Base-by-base conservation (phyloP, 345 rosid genomes). In the Turritis glabra region DNA sequence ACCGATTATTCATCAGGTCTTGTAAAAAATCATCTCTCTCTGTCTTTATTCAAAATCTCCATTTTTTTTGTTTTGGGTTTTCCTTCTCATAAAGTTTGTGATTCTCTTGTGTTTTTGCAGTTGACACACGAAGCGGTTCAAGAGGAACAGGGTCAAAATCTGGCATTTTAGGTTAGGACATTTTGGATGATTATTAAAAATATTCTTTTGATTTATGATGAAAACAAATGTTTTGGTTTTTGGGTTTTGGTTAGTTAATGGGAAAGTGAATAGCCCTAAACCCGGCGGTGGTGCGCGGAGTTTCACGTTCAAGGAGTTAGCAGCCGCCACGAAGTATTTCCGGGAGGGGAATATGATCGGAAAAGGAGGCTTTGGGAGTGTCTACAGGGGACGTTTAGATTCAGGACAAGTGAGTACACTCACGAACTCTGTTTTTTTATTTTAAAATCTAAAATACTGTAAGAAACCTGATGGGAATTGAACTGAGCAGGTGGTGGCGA, bases 361-460 rank as follows among this genome's bases (percentile, higher is more conserved):
- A 1, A 96, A 88, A 81, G 98, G 98, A 62, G 98, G 98, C 17
- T 93, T 93, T n/a, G 98, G 98, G 19, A 83, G 84, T 86, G 98
- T 93, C 65, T 93, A 64, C 64, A 93, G 86, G 53, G 98, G 98
- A 29, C 86, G 91, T 59, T 75, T 93, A 71, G 88, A 88, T 66
- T 73, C 91, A 8, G 89, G 91, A 74, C 80, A 88, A 93, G 98
- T 77, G 6, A 73, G 56, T 19, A 3, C 40, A 12, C 30, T 23
- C 30, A 23, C 3, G 2, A 47, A 7, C 66, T 56, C n/a, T 50
- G 22, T 47, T 40, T 40, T 27, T 27, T 27, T 27, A 27, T 27
- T 5, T 27, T 27, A 27, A 27, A 27, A 27, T 13, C 29, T 53
- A 18, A 37, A 57, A 67, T 21, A 14, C n/a, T 14, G 12, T 47